Conservation (phyloP, 495 filamentous ascomycete genomes). For the Cercophora sp. region DNA sequence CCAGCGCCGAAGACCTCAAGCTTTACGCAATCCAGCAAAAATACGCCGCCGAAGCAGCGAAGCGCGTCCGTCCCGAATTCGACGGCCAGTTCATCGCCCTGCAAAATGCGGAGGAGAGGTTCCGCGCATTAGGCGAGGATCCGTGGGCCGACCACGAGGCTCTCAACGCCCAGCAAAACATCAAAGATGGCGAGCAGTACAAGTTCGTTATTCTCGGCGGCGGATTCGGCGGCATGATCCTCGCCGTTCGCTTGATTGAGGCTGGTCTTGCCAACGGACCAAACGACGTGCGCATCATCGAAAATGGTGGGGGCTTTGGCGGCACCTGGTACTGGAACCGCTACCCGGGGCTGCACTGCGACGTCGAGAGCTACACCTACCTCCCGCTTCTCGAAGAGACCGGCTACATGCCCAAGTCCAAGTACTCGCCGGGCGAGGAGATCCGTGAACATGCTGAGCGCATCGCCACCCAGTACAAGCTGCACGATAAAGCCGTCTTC, state of each 20-base stretch:
- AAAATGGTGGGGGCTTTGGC: conserved; percentile 47
- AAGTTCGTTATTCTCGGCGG: conserved; percentile 51
- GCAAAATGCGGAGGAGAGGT: conserved; percentile 21
- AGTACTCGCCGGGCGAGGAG: conserved; percentile 43
- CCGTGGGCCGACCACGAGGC: conserved; percentile 43
- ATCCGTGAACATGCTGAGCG: conserved; percentile 42
- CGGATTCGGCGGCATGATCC: conserved; percentile 47
- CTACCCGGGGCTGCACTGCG: conserved; percentile 50
- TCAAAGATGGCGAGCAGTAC: conserved; percentile 26
- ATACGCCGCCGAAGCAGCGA: conserved; percentile 45
- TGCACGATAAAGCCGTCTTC: conserved; percentile 48
- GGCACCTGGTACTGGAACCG: conserved; percentile 58
- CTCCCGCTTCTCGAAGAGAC: conserved; percentile 60
- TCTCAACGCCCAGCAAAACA: conserved; percentile 30
- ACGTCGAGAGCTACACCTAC: conserved; percentile 50
- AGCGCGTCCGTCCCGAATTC: conserved; percentile 44
- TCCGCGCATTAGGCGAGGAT: conserved; percentile 38
- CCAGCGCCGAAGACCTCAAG: conserved; percentile 20
- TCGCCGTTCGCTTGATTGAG: conserved; percentile 48
- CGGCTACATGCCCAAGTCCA: conserved; percentile 49
- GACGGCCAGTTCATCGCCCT: conserved; percentile 39
- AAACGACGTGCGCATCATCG: conserved; percentile 48
- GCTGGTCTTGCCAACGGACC: conserved; percentile 34
- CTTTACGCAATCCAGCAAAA: conserved; percentile 31
- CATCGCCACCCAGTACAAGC: conserved; percentile 38